Conservation (phyloP, 2,329 filamentous ascomycete genomes). For the Paecilomyces sp. region DNA sequence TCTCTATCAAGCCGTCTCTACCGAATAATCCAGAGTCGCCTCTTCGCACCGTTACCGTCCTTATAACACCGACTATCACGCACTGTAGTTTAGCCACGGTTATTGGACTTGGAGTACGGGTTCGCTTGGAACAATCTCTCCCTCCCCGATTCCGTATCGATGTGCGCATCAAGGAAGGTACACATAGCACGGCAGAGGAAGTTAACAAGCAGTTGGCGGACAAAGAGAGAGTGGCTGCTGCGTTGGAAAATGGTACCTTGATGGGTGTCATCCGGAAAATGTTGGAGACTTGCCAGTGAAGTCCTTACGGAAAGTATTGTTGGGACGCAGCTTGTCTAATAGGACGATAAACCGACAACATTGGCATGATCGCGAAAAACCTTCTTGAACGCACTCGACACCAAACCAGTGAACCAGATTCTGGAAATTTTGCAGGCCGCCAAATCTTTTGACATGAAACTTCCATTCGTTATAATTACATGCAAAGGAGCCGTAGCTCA, state of each 20-base stretch:
- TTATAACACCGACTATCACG: conserved; percentile 93
- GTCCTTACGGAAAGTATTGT: neutral
- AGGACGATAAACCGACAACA: neutral
- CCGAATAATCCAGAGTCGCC: conserved; percentile 48
- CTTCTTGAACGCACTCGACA: neutral
- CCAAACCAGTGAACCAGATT: neutral
- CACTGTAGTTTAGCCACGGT: conserved; percentile 96
- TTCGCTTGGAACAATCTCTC: conserved; percentile 81
- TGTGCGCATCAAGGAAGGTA: conserved; percentile 89
- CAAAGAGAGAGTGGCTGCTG: conserved; percentile 93
- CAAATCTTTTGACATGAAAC: neutral
- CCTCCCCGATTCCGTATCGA: conserved; percentile 89
- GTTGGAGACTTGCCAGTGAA: conserved; percentile 72
- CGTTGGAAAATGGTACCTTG: conserved; percentile 85
- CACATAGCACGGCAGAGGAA: conserved; percentile 90
- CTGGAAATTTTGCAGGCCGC: neutral
- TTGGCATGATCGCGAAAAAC: neutral
- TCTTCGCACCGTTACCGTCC: conserved; percentile 71
- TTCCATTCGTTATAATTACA: conserved; percentile 12
- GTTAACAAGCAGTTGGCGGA: conserved; percentile 95
- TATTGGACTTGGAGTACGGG: conserved; percentile 86
- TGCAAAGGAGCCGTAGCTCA: conserved; percentile 6
- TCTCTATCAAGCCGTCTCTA: conserved; percentile 66
- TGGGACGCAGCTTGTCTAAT: neutral
- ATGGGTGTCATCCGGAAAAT: conserved; percentile 87